Evolutionary conservation across 2,329 filamentous ascomycete species (phyloP), one percentile per base, ranked within the genome.

Genomic region (Paecilomyces variotii): DNA sequence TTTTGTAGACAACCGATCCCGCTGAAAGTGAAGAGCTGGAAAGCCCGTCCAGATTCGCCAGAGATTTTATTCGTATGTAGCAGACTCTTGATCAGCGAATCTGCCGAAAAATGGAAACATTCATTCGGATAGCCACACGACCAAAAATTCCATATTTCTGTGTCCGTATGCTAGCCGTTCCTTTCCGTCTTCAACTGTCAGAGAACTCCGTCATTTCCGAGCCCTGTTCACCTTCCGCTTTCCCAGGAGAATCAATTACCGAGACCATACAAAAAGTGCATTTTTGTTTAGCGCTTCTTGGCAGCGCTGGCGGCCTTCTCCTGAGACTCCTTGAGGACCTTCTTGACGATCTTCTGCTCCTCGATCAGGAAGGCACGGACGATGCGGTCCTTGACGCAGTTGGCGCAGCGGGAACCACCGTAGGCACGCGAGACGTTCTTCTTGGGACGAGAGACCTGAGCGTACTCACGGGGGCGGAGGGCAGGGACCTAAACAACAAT

Each of bases 271-370:
- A 62, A 64, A 67, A 68, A 66, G 64, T 24, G 19, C 10, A 62
- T 67, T 64, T 56, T 65, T 59, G 62, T 69, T 76, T 76, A 77
- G 69, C 74, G 74, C 74, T 77, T 77, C 66, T 70, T 73, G 57
- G 70, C 66, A 64, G 73, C 71, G 51, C 58, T 55, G 54, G 62
- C 63, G 55, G 65, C 61, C 73, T 77, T 89, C 84, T 90, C 89
- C 83, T 96, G 90, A 65, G 84, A 86, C 86, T 97, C 93, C 89
- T 97, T 97, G 79, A 97, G 87, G 74, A 99, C 94, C 90, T 99
- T 99, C 91, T 99, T 99, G 82, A 99, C 94, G 74, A 99, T 97
- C 90, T 99, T 99, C 86, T 99, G 94, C 87, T 99, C 94, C 85
- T 99, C 95, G 69, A 99, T 97, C 79, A 99, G 83, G 88, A 99